phyloP scores from a whole-genome alignment of 345 rosid species.

The Syzygium aqueum region DNA sequence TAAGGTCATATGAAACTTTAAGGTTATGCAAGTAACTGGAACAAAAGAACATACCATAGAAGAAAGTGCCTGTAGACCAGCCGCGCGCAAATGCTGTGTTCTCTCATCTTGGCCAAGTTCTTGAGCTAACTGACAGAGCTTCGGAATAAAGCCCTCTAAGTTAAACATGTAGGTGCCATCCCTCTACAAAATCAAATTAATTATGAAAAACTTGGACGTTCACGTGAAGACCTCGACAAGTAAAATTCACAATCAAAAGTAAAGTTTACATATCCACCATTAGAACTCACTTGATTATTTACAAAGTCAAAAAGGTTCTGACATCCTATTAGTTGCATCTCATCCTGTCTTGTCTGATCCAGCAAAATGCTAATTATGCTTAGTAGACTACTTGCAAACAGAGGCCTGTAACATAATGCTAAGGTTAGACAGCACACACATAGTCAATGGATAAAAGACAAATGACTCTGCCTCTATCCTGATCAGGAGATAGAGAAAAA shows the following conservation, averaged over 20 bases:
- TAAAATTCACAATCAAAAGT: background rate
- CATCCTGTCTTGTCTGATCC: conserved; percentile 76
- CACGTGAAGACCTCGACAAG: background rate
- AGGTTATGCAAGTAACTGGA: background rate
- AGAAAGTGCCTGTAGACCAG: conserved; percentile 87
- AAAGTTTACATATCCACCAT: background rate
- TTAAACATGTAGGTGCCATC: conserved; percentile 81
- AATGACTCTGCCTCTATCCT: background rate
- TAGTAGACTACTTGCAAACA: conserved; percentile 78
- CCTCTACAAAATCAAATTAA: conserved; percentile 43
- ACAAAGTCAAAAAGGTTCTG: conserved; percentile 80
- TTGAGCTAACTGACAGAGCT: conserved; percentile 74
- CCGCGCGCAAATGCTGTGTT: conserved; percentile 43
- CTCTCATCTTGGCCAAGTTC: conserved; percentile 76
- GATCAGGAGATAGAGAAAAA: background rate
- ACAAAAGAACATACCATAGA: conserved; percentile 52
- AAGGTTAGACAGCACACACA: background rate
- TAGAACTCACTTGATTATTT: conserved; percentile 72
- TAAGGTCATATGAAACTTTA: background rate
- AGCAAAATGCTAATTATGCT: conserved; percentile 66
- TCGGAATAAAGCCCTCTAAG: conserved; percentile 85
- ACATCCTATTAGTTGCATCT: conserved; percentile 75
- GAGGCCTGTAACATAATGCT: conserved; percentile 43
- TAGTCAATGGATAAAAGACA: background rate
- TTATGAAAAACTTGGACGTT: background rate